Evolutionary conservation across 371 early-diverging fungal genomes (phyloP).

Genomic region (Capillidium rhysosporum): DNA sequence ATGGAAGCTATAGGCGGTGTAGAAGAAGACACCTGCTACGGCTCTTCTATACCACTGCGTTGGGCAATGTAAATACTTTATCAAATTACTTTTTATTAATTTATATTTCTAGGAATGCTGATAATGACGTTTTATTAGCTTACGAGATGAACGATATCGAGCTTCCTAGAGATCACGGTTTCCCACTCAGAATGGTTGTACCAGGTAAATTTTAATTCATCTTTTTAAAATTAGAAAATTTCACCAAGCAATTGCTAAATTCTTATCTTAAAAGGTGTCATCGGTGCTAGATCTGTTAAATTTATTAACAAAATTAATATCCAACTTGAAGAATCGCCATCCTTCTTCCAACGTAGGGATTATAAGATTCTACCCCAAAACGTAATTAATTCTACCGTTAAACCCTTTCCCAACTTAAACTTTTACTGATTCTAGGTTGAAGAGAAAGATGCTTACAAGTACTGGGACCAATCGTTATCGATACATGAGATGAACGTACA

Average conservation of each 20-base stretch:
- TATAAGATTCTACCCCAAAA: conserved; percentile 60
- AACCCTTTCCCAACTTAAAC: neutral
- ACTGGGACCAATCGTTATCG: conserved; percentile 4
- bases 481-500: conserved; percentile 10
- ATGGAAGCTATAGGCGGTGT: conserved; percentile 46
- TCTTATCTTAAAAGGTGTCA: conserved; percentile 23
- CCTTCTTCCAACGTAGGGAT: conserved; percentile 60
- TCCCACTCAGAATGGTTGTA: conserved; percentile 57
- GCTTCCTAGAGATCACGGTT: conserved; percentile 59
- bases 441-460: conserved; percentile 5
- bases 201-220: conserved; percentile 21
- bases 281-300: conserved; percentile 73
- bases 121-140: conserved; percentile 62
- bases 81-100: neutral
- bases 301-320: conserved; percentile 45
- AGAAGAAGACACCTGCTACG: conserved; percentile 39
- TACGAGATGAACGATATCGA: conserved; percentile 68
- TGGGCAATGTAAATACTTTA: conserved; percentile 23
- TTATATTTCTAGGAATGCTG: conserved; percentile 20
- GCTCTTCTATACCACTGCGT: conserved; percentile 47
- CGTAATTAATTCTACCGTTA: conserved; percentile 9
- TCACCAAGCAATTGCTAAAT: neutral
- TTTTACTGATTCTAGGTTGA: conserved; percentile 2
- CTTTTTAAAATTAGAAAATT: neutral
- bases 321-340: conserved; percentile 29